Evolutionary conservation across 805 yeast species (phyloP).

Genomic region (Starmerella potacharoeniae): DNA sequence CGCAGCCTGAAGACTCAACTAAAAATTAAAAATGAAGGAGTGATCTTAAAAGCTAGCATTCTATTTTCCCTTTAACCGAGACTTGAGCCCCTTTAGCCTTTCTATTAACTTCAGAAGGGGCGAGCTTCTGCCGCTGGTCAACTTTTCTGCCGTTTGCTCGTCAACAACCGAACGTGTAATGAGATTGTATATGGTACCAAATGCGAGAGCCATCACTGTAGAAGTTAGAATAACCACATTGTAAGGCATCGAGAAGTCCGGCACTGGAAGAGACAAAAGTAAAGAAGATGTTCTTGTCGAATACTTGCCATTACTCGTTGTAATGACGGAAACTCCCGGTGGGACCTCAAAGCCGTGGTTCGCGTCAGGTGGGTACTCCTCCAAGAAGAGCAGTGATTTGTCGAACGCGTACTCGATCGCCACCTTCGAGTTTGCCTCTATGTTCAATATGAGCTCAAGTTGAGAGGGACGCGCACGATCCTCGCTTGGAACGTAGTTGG

Average conservation of each 20-base stretch:
- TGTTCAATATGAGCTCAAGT: conserved; percentile 50
- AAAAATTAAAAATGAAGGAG: too few relatives aligned
- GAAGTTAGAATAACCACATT: conserved; percentile 90
- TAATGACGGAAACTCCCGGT: conserved; percentile 44
- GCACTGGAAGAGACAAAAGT: conserved; percentile 79
- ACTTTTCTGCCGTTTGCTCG: background rate
- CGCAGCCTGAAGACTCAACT: too few relatives aligned
- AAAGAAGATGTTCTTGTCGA: conserved; percentile 71
- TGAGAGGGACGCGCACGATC: conserved; percentile 78
- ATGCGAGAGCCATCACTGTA: conserved; percentile 83
- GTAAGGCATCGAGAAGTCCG: conserved; percentile 98
- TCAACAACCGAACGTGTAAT: conserved; percentile 34
- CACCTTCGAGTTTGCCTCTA: conserved; percentile 37
- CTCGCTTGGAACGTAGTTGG: conserved; percentile 56
- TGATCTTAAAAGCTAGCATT: too few relatives aligned
- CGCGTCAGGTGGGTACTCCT: conserved; percentile 99
- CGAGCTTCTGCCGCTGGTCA: background rate
- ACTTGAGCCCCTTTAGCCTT: background rate
- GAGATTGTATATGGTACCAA: conserved; percentile 75
- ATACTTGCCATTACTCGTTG: conserved; percentile 31
- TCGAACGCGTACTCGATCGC: conserved; percentile 60
- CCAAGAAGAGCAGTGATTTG: conserved; percentile 67
- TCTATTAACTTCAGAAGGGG: background rate
- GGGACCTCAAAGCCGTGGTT: conserved; percentile 94
- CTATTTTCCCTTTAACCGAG: too few relatives aligned